These are phyloP conservation scores for Polytrichum commune DNA, from an alignment of 225 moss, liverwort and hornwort species.

Conservation along the genomic window DNA sequence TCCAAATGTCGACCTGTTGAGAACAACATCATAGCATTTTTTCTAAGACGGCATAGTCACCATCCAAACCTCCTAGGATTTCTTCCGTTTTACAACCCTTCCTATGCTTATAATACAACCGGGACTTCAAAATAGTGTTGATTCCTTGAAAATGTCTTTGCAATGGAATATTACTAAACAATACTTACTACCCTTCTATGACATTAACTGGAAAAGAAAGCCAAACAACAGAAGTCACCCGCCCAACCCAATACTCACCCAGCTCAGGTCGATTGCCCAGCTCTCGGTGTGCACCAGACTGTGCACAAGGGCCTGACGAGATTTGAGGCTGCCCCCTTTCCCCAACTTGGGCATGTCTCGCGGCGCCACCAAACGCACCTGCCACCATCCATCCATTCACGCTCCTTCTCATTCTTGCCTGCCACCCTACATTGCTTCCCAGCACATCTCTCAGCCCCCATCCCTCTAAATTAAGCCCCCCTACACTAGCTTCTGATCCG, in stretches of 20 bases:
- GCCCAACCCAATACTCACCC: constrained; percentile 21
- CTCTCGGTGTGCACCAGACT: constrained; percentile 62
- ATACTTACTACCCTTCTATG: too few relatives aligned
- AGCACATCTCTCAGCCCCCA: constrained; percentile 7
- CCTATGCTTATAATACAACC: too few relatives aligned
- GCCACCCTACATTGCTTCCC: constrained; percentile 21
- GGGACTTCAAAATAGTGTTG: too few relatives aligned
- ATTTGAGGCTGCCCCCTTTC: constrained; percentile 44
- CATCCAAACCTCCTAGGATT: too few relatives aligned
- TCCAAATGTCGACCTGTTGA: too few relatives aligned
- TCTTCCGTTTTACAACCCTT: too few relatives aligned
- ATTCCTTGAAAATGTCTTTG: too few relatives aligned
- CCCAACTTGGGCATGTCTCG: constrained; percentile 61
- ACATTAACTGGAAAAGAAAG: neutral
- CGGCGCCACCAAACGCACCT: constrained; percentile 60
- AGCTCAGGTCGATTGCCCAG: constrained; percentile 59
- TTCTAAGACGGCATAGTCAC: too few relatives aligned
- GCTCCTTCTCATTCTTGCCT: constrained; percentile 41
- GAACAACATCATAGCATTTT: too few relatives aligned
- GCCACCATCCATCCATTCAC: constrained; percentile 30
- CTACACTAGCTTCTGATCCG: too few relatives aligned
- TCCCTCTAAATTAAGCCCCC: neutral
- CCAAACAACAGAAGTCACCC: too few relatives aligned
- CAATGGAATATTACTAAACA: too few relatives aligned
- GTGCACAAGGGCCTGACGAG: constrained; percentile 51